Evolutionary conservation across 352 stramenopile species (phyloP), one percentile per base, ranked within the genome.

Genomic region (Phytophthora europaea): DNA sequence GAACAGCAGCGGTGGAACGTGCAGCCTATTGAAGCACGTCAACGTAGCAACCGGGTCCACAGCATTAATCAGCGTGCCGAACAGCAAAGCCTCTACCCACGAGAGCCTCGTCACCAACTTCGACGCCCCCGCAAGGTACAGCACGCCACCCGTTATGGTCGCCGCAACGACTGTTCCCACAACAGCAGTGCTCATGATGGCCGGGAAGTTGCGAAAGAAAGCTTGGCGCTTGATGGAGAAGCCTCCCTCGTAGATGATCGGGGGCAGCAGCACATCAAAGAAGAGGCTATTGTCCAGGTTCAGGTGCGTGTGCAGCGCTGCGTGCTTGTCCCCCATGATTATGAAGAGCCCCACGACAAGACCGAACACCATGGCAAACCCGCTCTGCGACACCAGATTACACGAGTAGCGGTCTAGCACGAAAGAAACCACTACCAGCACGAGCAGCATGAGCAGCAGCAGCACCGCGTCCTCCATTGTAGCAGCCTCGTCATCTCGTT

Each of bases 21-120:
- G 79, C 58, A 97, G 79, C 36, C 91, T 95, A 81, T 98, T 96
- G 73, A 99, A 98, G 51, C 97, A 96, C 26, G 92, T 88, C 16
- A 99, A 78, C 47, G 93, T 98, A n/a, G 92, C 93, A n/a, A 99
- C 95, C 16, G 96, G 94, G 73, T 99, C 95, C 57, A 98, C 97
- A 2, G 95, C 91, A 75, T 91, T 97, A 65, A 99, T 97, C 18
- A 99, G 79, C 52, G 93, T 92, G 22, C 94, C 94, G 72, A 99
- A 99, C 5, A 98, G 80, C 23, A 98, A 83, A 13, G 92, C 83
- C 61, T 99, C 95, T 16, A 97, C 86, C 74, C 97, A 96, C 60
- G 85, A 96, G 22, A 98, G 82, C 57, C 76, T 77, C 34, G 95
- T 93, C 47, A 92, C 75, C 26, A 88, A 51, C 51, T 82, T 75